Base-by-base conservation (phyloP, 108 stramenopile genomes). In the Cyclotella choctawhatcheeana region DNA sequence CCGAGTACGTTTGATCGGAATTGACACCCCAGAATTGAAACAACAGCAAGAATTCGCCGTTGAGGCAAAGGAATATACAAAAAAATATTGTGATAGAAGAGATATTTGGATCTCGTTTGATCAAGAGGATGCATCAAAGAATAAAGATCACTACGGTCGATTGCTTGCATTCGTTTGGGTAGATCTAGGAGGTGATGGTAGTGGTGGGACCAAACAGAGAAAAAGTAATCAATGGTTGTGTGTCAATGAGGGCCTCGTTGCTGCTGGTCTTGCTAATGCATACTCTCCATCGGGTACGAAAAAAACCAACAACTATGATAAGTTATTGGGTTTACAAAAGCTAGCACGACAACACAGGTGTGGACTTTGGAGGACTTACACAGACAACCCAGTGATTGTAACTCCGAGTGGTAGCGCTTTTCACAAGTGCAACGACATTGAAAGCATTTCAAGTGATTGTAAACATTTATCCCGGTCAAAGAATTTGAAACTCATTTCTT, bases 1-100 rank as follows among this genome's bases (percentile, higher is more conserved):
- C 35, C 82, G 89, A 12, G 87, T 93, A 12, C 84, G 91, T 40
- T 73, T 93, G 20, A 26, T 93, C 12, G 91, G 91, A 16, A 84
- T 93, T 37, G 91, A 93, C 68, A 93, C 91, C 6, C 91, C 91
- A 10, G 91, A 93, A 67, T 51, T 93, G 48, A 88, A 88, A 69
- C 84, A 89, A 69, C 84, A 84, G n/a, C 85, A 93, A 63, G 81
- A 87, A 1, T 93, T 82, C 81, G 79, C 91, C 3, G 29, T 86
- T 34, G 91, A 93, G 71, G 91, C 91, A n/a, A 90, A 89, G 44
- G 83, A 86, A 30, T 93, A 89, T 63, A 88, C 87, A 1, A 86
- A 84, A 47, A 53, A 51, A 44, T 73, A 68, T 58, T 90, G 89
- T 69, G 32, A 87, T 56, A 76, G 87, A 33, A 74, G 78, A 44